These are phyloP conservation scores for Ascochyta pisi DNA, from an alignment of 2,329 filamentous ascomycete genomes.

Conservation along the genomic window DNA sequence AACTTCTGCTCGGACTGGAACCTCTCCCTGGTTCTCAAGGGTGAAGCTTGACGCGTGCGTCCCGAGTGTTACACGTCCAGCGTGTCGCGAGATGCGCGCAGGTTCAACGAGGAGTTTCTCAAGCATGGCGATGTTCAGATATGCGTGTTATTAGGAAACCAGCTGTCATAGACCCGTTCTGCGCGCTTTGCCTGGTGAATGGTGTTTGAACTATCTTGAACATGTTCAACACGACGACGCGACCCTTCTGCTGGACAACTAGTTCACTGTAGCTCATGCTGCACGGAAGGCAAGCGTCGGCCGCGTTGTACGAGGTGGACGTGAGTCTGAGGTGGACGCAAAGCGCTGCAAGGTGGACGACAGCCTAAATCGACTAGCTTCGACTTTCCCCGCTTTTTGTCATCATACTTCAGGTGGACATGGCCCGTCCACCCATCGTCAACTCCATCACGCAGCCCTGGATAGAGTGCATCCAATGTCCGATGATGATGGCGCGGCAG, in stretches of 20 bases:
- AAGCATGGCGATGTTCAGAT: background rate
- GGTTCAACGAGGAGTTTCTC: background rate
- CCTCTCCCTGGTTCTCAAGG: background rate
- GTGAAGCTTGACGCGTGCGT: background rate
- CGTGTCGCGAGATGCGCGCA: background rate
- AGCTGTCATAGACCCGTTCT: background rate
- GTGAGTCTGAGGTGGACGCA: background rate
- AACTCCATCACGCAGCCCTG: background rate
- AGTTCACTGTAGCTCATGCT: background rate
- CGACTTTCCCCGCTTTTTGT: too few species aligned
- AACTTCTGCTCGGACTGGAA: slow-evolving; percentile 2
- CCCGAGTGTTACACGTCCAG: background rate
- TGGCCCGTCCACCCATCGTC: background rate
- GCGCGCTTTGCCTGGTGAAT: background rate
- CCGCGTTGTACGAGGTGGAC: slow-evolving; percentile 6
- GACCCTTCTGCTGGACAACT: background rate
- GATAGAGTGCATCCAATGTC: background rate
- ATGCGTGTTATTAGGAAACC: too few species aligned
- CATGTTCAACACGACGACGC: background rate
- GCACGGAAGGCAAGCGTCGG: background rate
- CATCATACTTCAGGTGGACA: background rate
- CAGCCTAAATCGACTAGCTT: too few species aligned
- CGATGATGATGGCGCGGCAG: background rate
- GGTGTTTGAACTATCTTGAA: background rate
- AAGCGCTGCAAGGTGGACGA: too few species aligned